phyloP scores from a whole-genome alignment of 2,329 filamentous ascomycete genomes.

The Pyricularia pennisetigena region DNA sequence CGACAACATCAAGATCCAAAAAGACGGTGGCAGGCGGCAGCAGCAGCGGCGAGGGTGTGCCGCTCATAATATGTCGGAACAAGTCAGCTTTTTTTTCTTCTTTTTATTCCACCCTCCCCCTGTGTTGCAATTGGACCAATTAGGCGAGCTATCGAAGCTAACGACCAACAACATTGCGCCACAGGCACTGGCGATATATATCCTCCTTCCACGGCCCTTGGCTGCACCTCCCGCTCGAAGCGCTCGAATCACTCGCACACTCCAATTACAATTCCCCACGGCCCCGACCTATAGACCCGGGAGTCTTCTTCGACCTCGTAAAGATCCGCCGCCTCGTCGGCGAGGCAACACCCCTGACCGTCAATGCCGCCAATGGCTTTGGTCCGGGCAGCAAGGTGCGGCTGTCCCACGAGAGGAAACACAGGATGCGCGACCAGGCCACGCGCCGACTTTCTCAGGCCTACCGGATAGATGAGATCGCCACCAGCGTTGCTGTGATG shows the following conservation, averaged over 20 bases:
- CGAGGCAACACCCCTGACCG: constrained; percentile 67
- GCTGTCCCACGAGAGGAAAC: constrained; percentile 66
- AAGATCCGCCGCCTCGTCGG: constrained; percentile 75
- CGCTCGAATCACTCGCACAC: constrained; percentile 69
- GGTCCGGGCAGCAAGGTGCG: constrained; percentile 39
- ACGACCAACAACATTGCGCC: too few relatives aligned
- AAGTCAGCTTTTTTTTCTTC: constrained; percentile 41
- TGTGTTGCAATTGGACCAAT: not conserved
- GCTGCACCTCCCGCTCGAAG: constrained; percentile 69
- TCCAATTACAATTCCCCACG: constrained; percentile 70
- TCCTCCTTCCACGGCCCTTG: constrained; percentile 77
- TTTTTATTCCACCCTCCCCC: constrained; percentile 6
- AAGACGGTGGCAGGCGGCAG: constrained; percentile 13
- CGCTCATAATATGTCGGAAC: constrained; percentile 55
- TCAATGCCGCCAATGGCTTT: constrained; percentile 62
- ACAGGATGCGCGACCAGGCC: constrained; percentile 72
- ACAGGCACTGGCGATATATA: constrained; percentile 76
- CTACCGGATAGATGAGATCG: constrained; percentile 75
- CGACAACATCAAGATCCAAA: constrained; percentile 2
- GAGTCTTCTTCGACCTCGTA: constrained; percentile 73
- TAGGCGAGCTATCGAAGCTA: not conserved
- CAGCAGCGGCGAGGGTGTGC: constrained; percentile 23
- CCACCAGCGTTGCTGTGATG: constrained; percentile 75
- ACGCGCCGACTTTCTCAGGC: constrained; percentile 68
- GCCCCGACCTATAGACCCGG: constrained; percentile 68